These are phyloP conservation scores for Penicillium subrubescens DNA, from an alignment of 495 filamentous ascomycete genomes.

Conservation along the genomic window DNA sequence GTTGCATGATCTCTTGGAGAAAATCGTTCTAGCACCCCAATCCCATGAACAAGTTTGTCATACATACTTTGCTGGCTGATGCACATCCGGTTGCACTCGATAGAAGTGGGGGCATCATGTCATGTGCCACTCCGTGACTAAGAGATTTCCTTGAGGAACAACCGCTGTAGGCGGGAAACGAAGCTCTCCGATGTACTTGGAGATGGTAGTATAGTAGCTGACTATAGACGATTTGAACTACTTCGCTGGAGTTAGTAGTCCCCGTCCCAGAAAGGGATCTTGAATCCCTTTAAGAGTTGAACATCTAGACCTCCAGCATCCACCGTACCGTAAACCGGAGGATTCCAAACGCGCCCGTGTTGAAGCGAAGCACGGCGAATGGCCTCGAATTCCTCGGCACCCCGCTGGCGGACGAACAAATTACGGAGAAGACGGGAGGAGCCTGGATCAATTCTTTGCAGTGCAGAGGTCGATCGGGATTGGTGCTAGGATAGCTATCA, in stretches of 20 bases:
- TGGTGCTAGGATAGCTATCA: not conserved
- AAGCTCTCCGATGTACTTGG: not conserved
- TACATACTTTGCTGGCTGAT: too few species aligned
- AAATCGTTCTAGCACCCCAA: not conserved
- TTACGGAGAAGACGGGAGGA: constrained; percentile 35
- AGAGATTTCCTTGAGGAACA: not conserved
- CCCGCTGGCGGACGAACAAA: constrained; percentile 43
- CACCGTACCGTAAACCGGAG: not conserved
- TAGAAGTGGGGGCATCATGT: not conserved
- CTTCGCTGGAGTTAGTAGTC: not conserved
- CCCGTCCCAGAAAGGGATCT: not conserved
- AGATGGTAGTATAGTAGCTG: not conserved
- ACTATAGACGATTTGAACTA: too few species aligned
- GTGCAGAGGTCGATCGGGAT: not conserved
- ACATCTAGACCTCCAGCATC: not conserved
- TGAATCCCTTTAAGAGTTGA: not conserved
- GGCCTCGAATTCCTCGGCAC: constrained; percentile 32
- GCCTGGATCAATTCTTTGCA: constrained; percentile 25
- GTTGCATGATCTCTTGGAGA: not conserved
- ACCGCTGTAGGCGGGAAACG: too few species aligned
- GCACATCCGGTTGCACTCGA: not conserved
- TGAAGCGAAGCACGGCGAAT: constrained; percentile 27
- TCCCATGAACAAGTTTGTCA: not conserved
- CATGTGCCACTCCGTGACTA: not conserved
- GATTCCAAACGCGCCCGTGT: constrained; percentile 6